Conservation (phyloP, 208 protist genomes). For the Acanthamoeba lenticulata region DNA sequence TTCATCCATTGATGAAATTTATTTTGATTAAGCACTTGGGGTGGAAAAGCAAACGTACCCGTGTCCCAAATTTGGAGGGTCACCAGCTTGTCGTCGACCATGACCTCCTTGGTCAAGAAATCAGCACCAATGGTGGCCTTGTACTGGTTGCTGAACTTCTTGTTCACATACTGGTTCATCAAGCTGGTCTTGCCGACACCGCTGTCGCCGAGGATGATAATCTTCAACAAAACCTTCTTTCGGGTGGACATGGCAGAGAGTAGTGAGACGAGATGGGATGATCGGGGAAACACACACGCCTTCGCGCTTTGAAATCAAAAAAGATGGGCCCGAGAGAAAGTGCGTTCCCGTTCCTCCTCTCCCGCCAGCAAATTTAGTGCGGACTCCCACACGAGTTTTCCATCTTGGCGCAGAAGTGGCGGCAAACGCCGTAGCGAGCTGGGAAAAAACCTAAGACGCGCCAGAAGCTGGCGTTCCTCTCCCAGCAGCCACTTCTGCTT, state of each 20-base stretch:
- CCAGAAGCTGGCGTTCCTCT: neutral
- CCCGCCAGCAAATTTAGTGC: neutral
- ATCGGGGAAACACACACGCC: neutral
- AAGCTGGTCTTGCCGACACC: constrained; percentile 93
- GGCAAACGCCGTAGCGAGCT: neutral
- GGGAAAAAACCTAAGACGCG: neutral
- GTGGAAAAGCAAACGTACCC: neutral
- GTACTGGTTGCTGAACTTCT: constrained; percentile 95
- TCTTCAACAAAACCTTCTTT: constrained; percentile 91
- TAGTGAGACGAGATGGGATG: neutral
- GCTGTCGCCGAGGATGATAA: constrained; percentile 92
- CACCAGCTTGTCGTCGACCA: constrained; percentile 96
- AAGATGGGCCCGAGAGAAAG: neutral
- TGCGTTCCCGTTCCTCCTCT: neutral
- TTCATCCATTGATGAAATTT: constrained; percentile 24
- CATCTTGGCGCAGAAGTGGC: neutral
- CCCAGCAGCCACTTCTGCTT: neutral
- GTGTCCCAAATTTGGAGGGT: constrained; percentile 93
- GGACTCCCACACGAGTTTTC: neutral
- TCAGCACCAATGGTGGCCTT: constrained; percentile 99
- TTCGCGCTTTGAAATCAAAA: neutral
- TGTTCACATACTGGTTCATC: constrained; percentile 94
- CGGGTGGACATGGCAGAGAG: constrained; percentile 46
- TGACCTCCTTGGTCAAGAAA: constrained; percentile 98
- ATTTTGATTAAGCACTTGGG: neutral